A percentile compares a stretch with the other conserved stretches of the same genome.
Conservation (phyloP, 2,329 filamentous ascomycete genomes). For the Kalaharituber pfeilii region DNA sequence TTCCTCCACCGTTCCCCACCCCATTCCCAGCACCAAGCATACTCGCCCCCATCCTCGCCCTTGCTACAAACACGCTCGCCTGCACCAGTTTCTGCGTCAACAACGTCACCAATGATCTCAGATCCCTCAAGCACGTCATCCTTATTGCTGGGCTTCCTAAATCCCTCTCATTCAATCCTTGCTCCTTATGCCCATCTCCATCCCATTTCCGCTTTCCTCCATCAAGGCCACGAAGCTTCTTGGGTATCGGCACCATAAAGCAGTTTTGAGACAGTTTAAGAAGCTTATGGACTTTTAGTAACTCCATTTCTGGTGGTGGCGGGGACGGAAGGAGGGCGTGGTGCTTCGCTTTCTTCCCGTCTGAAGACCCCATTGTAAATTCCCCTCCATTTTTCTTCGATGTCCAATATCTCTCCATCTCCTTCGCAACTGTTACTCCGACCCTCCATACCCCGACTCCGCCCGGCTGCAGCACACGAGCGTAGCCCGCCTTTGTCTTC, state of each 20-base stretch:
- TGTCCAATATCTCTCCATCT: conserved; percentile 8
- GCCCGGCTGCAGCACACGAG: too few species aligned
- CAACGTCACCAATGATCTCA: conserved; percentile 12
- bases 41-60: conserved; percentile 6
- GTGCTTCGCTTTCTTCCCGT: neutral
- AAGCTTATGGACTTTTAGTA: conserved; percentile 13
- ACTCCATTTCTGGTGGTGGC: conserved; percentile 13
- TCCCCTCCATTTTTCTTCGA: neutral
- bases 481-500: conserved; percentile 10
- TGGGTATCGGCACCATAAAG: conserved; percentile 5
- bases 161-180: too few species aligned
- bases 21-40: neutral
- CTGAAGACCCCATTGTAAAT: neutral
- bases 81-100: conserved; percentile 14
- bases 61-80: conserved; percentile 14
- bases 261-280: conserved; percentile 12
- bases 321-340: too few species aligned
- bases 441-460: conserved; percentile 3
- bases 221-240: conserved; percentile 7
- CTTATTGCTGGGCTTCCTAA: conserved; percentile 13
- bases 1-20: neutral
- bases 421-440: conserved; percentile 6
- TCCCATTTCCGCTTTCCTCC: too few species aligned
- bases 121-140: conserved; percentile 11
- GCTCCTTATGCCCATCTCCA: too few species aligned